A percentile compares a stretch with the other conserved stretches of the same genome.
Evolutionary conservation across 768 basidiomycete genomes (phyloP).

Genomic region (Termitomyces sp.): DNA sequence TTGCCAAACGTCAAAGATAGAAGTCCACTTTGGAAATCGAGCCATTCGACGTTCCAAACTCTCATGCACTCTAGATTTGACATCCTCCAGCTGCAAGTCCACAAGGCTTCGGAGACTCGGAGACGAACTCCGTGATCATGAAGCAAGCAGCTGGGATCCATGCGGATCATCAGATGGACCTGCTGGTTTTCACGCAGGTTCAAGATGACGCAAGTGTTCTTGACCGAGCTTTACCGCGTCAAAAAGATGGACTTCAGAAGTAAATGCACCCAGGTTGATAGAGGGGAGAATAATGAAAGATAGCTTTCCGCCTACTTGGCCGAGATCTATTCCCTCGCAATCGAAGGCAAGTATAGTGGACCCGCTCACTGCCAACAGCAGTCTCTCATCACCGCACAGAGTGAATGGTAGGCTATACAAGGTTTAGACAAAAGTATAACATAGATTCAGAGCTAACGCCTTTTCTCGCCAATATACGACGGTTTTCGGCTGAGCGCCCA

Average conservation of each 20-base stretch:
- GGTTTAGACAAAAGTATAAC: not conserved
- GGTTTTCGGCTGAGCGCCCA: not conserved
- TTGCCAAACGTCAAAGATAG: not conserved
- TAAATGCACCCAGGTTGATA: not conserved
- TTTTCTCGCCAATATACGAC: not conserved
- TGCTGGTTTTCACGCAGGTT: constrained; percentile 12
- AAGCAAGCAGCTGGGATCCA: constrained; percentile 17
- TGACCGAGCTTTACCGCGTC: constrained; percentile 10
- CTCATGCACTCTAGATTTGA: constrained; percentile 10
- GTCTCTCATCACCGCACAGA: not conserved
- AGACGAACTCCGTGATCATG: constrained; percentile 13
- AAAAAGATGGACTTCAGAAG: constrained; percentile 11
- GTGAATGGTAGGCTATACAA: not conserved
- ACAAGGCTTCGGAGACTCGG: constrained; percentile 12
- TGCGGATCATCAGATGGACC: constrained; percentile 19
- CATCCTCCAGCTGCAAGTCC: constrained; percentile 19
- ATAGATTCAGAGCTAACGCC: not conserved
- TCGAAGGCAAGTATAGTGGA: constrained; percentile 13
- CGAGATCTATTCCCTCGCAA: constrained; percentile 16
- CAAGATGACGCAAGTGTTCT: constrained; percentile 10
- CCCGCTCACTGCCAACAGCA: not conserved
- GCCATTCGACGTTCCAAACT: not conserved
- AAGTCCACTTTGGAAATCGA: not conserved
- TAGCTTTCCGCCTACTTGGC: constrained; percentile 4
- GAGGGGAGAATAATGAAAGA: constrained; percentile 15